Conservation (phyloP, 805 yeast species). For the Saccharomycopsis babjevae region DNA sequence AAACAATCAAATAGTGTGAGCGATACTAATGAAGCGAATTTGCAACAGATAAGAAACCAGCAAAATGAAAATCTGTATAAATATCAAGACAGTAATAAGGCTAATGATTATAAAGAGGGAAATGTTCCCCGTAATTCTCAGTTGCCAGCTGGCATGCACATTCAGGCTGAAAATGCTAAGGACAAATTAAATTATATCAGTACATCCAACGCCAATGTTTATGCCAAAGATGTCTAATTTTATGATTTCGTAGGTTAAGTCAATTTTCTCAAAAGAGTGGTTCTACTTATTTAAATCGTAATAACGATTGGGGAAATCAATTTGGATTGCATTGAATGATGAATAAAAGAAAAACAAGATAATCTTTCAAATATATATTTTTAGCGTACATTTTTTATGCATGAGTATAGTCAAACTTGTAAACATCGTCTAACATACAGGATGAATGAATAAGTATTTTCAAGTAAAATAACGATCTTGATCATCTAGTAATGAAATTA, state of each 20-base stretch:
- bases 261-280: no score
- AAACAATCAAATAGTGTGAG: background rate
- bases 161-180: background rate
- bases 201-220: background rate
- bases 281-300: no score
- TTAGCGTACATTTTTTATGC: background rate
- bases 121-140: background rate
- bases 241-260: no score
- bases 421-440: background rate
- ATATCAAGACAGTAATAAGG: background rate
- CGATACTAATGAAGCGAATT: background rate
- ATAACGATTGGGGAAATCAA: no score
- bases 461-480: no score
- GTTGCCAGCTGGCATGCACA: background rate
- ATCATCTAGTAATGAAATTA: no score
- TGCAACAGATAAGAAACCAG: background rate
- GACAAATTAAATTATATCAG: background rate
- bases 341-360: background rate
- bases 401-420: background rate
- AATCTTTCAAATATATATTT: background rate
- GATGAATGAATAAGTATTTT: background rate
- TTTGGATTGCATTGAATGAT: no score
- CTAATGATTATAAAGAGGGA: background rate
- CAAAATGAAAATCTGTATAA: background rate
- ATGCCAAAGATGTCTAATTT: background rate